phyloP scores from a whole-genome alignment of 2,329 filamentous ascomycete genomes.

The Pseudopithomyces chartarum region DNA sequence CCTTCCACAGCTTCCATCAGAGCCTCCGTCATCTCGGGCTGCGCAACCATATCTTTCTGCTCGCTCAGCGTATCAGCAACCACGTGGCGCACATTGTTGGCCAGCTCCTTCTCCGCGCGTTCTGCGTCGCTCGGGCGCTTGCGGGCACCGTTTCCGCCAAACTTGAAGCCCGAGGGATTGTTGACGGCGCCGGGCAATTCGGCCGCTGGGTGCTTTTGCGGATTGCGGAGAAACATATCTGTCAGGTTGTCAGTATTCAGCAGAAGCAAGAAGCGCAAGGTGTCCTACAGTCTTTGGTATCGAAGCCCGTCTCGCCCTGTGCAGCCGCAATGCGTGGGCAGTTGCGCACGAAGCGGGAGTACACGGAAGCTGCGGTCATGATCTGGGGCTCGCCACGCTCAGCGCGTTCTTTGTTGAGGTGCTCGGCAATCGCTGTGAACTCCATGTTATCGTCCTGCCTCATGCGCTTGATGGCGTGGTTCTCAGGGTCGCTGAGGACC shows the following conservation, averaged over 20 bases:
- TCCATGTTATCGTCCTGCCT: conserved; percentile 27
- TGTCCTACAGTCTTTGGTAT: conserved; percentile 31
- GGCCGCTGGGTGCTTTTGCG: conserved; percentile 12
- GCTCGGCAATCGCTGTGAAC: conserved; percentile 35
- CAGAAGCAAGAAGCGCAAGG: neutral
- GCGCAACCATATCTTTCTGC: conserved; percentile 19
- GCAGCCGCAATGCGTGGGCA: conserved; percentile 27
- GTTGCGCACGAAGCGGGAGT: conserved; percentile 44
- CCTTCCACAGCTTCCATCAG: conserved; percentile 35
- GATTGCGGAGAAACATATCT: conserved; percentile 35
- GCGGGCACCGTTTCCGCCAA: conserved; percentile 13
- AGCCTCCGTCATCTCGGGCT: conserved; percentile 22
- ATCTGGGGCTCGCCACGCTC: conserved; percentile 17
- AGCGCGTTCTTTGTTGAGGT: conserved; percentile 31
- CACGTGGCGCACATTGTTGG: conserved; percentile 26
- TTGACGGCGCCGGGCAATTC: neutral
- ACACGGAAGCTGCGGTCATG: conserved; percentile 39
- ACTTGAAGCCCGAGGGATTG: conserved; percentile 10
- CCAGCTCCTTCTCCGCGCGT: conserved; percentile 26
- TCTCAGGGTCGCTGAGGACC: conserved; percentile 34
- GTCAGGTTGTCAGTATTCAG: neutral
- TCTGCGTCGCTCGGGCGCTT: conserved; percentile 29
- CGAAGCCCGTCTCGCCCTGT: conserved; percentile 36
- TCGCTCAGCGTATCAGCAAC: conserved; percentile 2
- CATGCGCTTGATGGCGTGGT: conserved; percentile 38